Evolutionary conservation across 768 basidiomycete genomes (phyloP), one percentile per base, ranked within the genome.

Genomic region (Boletus rubescentipes): DNA sequence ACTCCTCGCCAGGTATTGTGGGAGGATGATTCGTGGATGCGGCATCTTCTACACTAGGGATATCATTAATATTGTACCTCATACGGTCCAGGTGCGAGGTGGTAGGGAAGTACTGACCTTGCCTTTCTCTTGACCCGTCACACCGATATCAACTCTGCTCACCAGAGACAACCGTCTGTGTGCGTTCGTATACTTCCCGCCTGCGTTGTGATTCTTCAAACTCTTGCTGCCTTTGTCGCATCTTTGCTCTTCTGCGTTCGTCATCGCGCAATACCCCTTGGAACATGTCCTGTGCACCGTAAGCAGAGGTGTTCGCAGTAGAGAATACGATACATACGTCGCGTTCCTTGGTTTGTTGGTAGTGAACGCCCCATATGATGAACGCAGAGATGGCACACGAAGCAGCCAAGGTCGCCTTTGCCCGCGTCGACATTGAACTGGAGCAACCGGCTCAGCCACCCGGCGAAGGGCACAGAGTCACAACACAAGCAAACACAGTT

Each of bases 351-450:
- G 79, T 74, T 66, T 98, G 94, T 51, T 94, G 82, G 63, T 79
- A 88, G 68, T 98, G 95, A 30, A 98, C 94, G 18, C 84, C 91
- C 84, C 86, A 96, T 69, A 98, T 83, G 26, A 88, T 90, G 35
- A 87, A 70, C 3, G 79, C 77, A 12, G 89, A 84, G 46, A 87
- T 63, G 8, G 79, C 61, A 46, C 90, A 69, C 5, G 94, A 85
- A 23, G 78, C 79, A 32, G 76, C 73, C n/a, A 97, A 78, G 2
- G 92, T 91, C 38, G 79, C 72, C 70, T 89, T 92, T 18, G 94
- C 90, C 55, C 76, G 73, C 64, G 82, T 72, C 62, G 86, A 91
- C 89, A 82, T 82, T 5, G 42, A 38, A n/a, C 9, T 42, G 45
- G 8, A 34, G 41, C 18, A 44, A 46, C 47, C 18, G 21, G 35